Evolutionary conservation across 495 filamentous ascomycete genomes (phyloP).

Genomic region (Neurospora sp.): DNA sequence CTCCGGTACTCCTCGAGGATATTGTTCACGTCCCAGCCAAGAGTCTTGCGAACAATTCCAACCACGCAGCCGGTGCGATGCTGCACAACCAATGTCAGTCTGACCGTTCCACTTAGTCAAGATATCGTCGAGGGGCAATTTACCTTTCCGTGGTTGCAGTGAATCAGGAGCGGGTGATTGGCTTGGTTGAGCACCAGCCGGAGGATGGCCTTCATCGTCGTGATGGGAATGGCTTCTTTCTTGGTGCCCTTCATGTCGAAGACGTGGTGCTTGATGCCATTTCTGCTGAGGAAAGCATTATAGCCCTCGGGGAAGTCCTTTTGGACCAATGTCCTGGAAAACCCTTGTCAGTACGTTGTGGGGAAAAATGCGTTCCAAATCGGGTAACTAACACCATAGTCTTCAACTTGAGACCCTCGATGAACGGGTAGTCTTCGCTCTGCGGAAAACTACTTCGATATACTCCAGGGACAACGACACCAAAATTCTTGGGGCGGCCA

Average conservation of each 20-base stretch:
- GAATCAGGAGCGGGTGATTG: conserved; percentile 69
- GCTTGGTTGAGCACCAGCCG: conserved; percentile 50
- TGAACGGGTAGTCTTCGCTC: conserved; percentile 50
- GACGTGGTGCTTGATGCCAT: conserved; percentile 54
- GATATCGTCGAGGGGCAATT: conserved; percentile 3
- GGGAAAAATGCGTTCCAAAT: not conserved
- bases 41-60: conserved; percentile 55
- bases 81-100: conserved; percentile 26
- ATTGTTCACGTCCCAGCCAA: conserved; percentile 45
- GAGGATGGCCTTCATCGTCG: conserved; percentile 53
- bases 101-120: not conserved
- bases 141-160: conserved; percentile 85
- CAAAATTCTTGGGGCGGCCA: conserved; percentile 54
- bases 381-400: conserved; percentile 55
- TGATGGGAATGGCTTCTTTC: conserved; percentile 49
- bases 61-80: conserved; percentile 80
- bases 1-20: conserved; percentile 57
- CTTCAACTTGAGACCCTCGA: conserved; percentile 54
- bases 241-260: conserved; percentile 73
- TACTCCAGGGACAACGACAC: conserved; percentile 51
- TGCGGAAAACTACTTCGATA: conserved; percentile 72
- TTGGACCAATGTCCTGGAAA: conserved; percentile 59
- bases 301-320: conserved; percentile 50
- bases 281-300: conserved; percentile 46
- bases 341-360: conserved; percentile 9